phyloP scores from a whole-genome alignment of 345 rosid genomes.

The Orychophragmus violaceus region DNA sequence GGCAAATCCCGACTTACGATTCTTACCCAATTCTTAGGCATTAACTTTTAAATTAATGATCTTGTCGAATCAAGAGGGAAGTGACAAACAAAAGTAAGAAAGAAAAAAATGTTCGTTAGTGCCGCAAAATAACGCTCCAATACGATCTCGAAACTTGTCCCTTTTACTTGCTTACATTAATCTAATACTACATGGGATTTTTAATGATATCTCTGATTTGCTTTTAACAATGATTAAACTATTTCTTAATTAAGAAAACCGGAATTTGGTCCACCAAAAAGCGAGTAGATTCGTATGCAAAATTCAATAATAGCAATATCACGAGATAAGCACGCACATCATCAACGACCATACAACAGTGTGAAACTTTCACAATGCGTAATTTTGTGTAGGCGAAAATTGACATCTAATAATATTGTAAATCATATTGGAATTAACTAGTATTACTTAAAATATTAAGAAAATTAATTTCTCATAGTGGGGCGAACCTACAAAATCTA shows the following conservation, averaged over 20 bases:
- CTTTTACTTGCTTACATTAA: not conserved
- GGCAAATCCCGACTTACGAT: not conserved
- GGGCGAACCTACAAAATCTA: slow-evolving; percentile 30
- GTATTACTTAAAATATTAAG: not conserved
- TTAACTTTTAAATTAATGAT: not conserved
- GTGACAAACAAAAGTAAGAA: not conserved
- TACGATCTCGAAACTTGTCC: not conserved
- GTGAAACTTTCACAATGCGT: slow-evolving; percentile 1
- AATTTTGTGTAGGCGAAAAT: not conserved
- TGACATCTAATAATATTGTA: slow-evolving; percentile 18
- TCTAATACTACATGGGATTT: not conserved
- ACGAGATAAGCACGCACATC: slow-evolving; percentile 18
- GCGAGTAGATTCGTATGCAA: slow-evolving; percentile 6
- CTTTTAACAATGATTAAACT: not conserved
- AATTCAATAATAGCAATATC: slow-evolving; percentile 9
- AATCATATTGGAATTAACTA: slow-evolving; percentile 15
- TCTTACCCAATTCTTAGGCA: not conserved
- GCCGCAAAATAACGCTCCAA: not conserved
- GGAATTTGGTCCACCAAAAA: slow-evolving; percentile 14
- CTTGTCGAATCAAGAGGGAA: not conserved
- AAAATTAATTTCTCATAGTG: slow-evolving; percentile 11
- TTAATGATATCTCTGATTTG: slow-evolving; percentile 7
- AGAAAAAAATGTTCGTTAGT: not conserved
- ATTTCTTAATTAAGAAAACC: not conserved
- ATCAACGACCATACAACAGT: slow-evolving; percentile 20